Conservation (phyloP, 768 basidiomycete genomes). For the Phaffia tasmanica region DNA sequence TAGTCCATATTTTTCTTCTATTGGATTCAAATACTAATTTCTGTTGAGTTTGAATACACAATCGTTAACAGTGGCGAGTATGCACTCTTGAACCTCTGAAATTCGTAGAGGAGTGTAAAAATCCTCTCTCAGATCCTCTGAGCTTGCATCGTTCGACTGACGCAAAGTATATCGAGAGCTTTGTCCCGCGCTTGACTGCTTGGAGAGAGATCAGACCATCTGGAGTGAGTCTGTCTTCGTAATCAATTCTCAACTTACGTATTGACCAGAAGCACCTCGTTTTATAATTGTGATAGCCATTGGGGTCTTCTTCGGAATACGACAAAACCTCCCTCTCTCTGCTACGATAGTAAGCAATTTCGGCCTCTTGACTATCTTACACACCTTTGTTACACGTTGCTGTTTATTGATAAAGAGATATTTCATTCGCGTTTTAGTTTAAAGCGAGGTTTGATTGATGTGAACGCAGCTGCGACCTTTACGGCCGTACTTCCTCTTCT, state of each 20-base stretch:
- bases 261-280: no score
- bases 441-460: slow-evolving; percentile 50
- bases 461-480: slow-evolving; percentile 62
- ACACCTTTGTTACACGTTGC: slow-evolving; percentile 42
- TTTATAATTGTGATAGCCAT: neutral
- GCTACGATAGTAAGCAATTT: slow-evolving; percentile 6
- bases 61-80: slow-evolving; percentile 38
- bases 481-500: slow-evolving; percentile 66
- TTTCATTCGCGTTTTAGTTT: neutral
- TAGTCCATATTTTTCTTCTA: slow-evolving; percentile 37
- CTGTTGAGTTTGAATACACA: neutral
- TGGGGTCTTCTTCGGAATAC: slow-evolving; percentile 71
- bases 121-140: slow-evolving; percentile 11
- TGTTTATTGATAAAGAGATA: slow-evolving; percentile 36
- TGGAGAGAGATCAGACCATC: slow-evolving; percentile 69
- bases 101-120: slow-evolving; percentile 25
- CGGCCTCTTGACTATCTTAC: neutral
- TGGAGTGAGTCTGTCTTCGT: slow-evolving; percentile 4
- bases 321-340: slow-evolving; percentile 76
- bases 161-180: slow-evolving; percentile 47
- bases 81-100: slow-evolving; percentile 2
- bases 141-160: slow-evolving; percentile 22
- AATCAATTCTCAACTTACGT: neutral
- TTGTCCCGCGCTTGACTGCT: slow-evolving; percentile 50
- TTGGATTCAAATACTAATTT: slow-evolving; percentile 58